Evolutionary conservation across 2,329 filamentous ascomycete genomes (phyloP).

Genomic region (Calonectria pteridis): DNA sequence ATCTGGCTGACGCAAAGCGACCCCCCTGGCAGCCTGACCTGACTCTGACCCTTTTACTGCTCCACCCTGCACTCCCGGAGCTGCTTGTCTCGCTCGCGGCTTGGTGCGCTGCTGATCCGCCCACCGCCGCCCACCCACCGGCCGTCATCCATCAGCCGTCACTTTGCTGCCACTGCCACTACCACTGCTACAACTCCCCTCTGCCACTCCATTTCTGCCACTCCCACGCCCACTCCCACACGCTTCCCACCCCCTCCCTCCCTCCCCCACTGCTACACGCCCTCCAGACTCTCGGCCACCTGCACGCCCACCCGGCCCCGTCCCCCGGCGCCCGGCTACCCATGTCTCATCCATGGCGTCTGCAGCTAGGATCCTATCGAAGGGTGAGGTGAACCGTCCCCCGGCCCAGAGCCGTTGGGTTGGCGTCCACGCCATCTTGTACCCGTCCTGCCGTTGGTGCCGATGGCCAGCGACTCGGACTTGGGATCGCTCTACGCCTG

Average conservation of each 20-base stretch:
- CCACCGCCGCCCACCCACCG: constrained; percentile 31
- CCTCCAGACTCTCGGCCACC: constrained; percentile 20
- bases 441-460: constrained; percentile 43
- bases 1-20: constrained; percentile 43
- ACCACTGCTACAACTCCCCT: no score
- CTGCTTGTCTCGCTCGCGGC: constrained; percentile 35
- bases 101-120: constrained; percentile 38
- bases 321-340: constrained; percentile 41
- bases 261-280: constrained; percentile 23
- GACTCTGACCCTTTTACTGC: constrained; percentile 35
- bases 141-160: constrained; percentile 36
- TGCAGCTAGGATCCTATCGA: constrained; percentile 41
- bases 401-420: constrained; percentile 40
- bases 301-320: constrained; percentile 40
- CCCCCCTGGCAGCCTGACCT: constrained; percentile 36
- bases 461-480: constrained; percentile 39
- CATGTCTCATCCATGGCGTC: constrained; percentile 37
- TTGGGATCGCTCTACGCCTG: constrained; percentile 42
- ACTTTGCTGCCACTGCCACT: constrained; percentile 32
- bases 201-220: constrained; percentile 24
- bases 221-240: background rate
- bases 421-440: constrained; percentile 41
- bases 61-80: constrained; percentile 26
- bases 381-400: constrained; percentile 26
- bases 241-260: constrained; percentile 19